Evolutionary conservation across 2,329 filamentous ascomycete genomes (phyloP).

Genomic region (Cladosporium sp.): DNA sequence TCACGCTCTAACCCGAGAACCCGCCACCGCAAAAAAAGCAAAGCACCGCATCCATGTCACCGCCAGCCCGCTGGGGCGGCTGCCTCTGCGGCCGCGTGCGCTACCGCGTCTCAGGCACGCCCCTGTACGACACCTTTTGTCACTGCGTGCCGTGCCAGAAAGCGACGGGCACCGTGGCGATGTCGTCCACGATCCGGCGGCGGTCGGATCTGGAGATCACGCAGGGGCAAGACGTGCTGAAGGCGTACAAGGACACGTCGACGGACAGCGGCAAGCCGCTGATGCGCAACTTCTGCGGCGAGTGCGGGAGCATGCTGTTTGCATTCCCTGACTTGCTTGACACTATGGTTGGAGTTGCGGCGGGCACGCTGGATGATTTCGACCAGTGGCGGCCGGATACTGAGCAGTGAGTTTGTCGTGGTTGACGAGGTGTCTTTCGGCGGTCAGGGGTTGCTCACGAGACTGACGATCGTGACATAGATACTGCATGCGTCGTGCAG

Average conservation of each 20-base stretch:
- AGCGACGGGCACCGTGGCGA: slow-evolving; percentile 16
- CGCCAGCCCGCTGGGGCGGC: background rate
- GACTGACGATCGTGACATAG: background rate
- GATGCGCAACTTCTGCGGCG: slow-evolving; percentile 37
- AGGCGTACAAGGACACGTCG: slow-evolving; percentile 35
- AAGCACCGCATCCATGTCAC: background rate
- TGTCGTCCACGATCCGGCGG: slow-evolving; percentile 18
- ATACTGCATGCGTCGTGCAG: slow-evolving; percentile 17
- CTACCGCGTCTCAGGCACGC: background rate
- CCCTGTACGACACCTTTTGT: background rate
- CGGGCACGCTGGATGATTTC: slow-evolving; percentile 22
- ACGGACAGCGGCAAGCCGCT: slow-evolving; percentile 41
- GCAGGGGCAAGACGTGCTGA: slow-evolving; percentile 35
- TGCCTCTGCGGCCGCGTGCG: slow-evolving; percentile 4
- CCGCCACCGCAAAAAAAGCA: background rate
- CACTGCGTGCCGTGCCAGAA: slow-evolving; percentile 18
- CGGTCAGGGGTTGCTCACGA: background rate
- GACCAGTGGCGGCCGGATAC: slow-evolving; percentile 20
- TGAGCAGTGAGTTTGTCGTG: slow-evolving; percentile 15
- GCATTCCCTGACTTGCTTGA: slow-evolving; percentile 17
- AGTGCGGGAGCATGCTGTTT: slow-evolving; percentile 31
- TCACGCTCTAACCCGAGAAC: background rate
- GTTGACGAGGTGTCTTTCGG: background rate
- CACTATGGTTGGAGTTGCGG: slow-evolving; percentile 19
- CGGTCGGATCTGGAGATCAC: slow-evolving; percentile 38